Evolutionary conservation across 495 filamentous ascomycete species (phyloP).

Genomic region (Pseudoneurospora amorphoporcata): DNA sequence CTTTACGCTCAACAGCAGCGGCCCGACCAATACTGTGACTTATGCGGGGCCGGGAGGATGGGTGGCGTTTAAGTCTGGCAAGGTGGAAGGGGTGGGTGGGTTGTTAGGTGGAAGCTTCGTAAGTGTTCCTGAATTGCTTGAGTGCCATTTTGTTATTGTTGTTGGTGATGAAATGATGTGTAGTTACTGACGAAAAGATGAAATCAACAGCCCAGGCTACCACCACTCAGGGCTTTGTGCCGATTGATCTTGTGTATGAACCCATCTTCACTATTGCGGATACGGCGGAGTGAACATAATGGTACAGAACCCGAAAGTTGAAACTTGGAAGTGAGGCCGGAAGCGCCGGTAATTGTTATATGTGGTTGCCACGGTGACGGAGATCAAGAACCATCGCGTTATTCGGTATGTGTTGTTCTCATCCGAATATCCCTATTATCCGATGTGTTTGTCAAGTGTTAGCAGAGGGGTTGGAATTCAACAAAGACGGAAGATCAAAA

Average conservation of each 20-base stretch:
- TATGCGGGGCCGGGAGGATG: constrained; percentile 15
- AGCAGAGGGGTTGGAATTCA: not conserved
- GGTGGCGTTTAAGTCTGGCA: constrained; percentile 4
- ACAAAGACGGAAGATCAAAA: not conserved
- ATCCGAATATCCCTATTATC: not conserved
- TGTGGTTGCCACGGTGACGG: not conserved
- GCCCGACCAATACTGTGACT: constrained; percentile 23
- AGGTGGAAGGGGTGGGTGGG: constrained; percentile 13
- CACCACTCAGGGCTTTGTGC: not conserved
- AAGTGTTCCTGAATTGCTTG: constrained; percentile 12
- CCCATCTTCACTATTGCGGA: not conserved
- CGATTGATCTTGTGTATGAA: not conserved
- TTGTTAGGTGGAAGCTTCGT: constrained; percentile 26
- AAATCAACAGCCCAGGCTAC: not conserved
- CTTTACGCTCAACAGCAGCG: constrained; percentile 24
- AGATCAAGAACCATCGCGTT: not conserved
- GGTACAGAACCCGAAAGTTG: not conserved
- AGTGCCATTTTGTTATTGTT: not conserved
- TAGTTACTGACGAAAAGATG: not conserved
- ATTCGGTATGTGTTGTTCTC: not conserved
- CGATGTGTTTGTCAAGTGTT: not conserved
- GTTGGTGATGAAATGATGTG: not conserved
- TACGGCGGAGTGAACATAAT: not conserved
- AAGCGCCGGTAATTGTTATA: not conserved
- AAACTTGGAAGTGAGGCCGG: not conserved